Evolutionary conservation across 495 filamentous ascomycete genomes (phyloP), one percentile per base, ranked within the genome.

Genomic region (Hyaloscypha finlandica): DNA sequence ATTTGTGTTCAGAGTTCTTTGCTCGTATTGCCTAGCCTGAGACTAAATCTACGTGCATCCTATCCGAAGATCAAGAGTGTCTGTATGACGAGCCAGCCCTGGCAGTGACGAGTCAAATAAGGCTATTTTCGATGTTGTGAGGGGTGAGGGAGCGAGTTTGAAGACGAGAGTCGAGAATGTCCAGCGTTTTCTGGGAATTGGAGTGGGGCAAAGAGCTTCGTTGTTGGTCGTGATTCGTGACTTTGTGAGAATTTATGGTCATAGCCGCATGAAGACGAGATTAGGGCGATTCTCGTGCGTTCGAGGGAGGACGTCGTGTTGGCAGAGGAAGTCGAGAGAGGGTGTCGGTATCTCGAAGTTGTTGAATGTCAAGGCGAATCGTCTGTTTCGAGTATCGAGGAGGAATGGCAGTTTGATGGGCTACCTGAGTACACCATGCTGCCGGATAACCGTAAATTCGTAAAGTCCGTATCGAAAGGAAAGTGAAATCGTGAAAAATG

Each of bases 211-310:
- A 64, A 54, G 67, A 67, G 57, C 61, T 61, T 48, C 42, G 16
- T 48, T 61, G 57, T 22, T 20, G 65, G 52, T 71, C 59, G 65
- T 68, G 61, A 68, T 68, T 69, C 66, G 71, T 73, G 63, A 73
- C 68, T 71, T 73, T 70, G 66, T 29, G 67, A 66, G 64, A 65
- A 64, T 33, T 48, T 69, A 65, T 70, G 72, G 69, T 74, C 72
- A 72, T 74, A 74, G 68, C 67, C 68, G 70, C 71, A 69, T 71
- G 69, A 63, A 71, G 69, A 73, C 74, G 73, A 72, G 73, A 75
- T 77, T 76, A 76, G 72, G 77, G 61, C 75, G 74, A 68, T 77
- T 77, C 76, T 78, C 72, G 70, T 75, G 68, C 72, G 72, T 72
- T 70, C 68, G 64, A 69, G 67, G 67, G 64, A 73, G 71, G 75